Evolutionary conservation across 495 filamentous ascomycete genomes (phyloP).

Genomic region (Aspergillus coremiiformis): DNA sequence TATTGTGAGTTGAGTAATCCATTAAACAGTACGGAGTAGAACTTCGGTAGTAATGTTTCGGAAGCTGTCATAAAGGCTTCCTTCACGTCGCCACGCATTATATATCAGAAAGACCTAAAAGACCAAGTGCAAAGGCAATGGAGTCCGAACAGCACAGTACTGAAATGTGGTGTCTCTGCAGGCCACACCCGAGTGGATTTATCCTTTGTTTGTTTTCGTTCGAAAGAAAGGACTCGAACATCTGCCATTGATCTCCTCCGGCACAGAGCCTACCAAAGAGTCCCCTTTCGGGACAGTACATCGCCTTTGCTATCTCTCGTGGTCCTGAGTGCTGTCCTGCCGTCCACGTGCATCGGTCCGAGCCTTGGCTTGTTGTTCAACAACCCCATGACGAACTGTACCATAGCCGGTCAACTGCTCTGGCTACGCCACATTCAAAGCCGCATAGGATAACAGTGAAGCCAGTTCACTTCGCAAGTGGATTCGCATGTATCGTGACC

Average conservation of each 20-base stretch:
- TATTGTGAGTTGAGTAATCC: not conserved
- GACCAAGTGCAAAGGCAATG: not conserved
- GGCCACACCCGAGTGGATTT: not conserved
- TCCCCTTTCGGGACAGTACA: not conserved
- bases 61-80: not conserved
- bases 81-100: not conserved
- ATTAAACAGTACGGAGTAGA: not conserved
- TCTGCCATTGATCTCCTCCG: not conserved
- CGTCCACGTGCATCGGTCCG: no score
- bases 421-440: not conserved
- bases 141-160: not conserved
- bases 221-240: not conserved
- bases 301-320: not conserved
- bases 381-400: not conserved
- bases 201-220: not conserved
- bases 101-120: not conserved
- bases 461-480: slow-evolving; percentile 59
- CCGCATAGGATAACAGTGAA: not conserved
- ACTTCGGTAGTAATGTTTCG: not conserved
- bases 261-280: not conserved
- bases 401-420: not conserved
- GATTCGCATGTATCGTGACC: slow-evolving; percentile 91
- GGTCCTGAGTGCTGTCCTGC: no score
- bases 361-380: not conserved
- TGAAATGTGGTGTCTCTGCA: not conserved